phyloP scores from a whole-genome alignment of 768 basidiomycete genomes.

The Naematelia encephala region DNA sequence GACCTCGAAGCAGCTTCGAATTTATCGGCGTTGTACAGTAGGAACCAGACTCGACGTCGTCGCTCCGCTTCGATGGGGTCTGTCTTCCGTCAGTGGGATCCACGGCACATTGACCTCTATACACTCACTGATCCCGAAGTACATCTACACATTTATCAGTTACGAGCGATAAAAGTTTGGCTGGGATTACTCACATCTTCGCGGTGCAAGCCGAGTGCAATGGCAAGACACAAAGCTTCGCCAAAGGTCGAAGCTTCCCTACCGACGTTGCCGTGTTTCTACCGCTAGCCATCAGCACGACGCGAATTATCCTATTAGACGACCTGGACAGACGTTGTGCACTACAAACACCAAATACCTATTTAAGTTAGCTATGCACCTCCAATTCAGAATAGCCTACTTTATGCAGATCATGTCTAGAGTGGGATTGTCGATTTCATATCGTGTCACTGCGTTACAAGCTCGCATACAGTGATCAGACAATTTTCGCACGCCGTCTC shows the following conservation, averaged over 20 bases:
- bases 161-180: too few species aligned
- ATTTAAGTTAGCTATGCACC: neutral
- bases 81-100: neutral
- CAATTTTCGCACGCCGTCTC: conserved; percentile 19
- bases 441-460: conserved; percentile 13
- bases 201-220: conserved; percentile 10
- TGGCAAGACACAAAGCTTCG: conserved; percentile 5
- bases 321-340: conserved; percentile 8
- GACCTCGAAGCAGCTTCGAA: conserved; percentile 21
- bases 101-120: neutral
- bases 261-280: conserved; percentile 12
- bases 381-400: too few species aligned
- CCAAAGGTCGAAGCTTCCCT: conserved; percentile 10
- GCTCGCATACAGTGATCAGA: conserved; percentile 29
- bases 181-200: conserved; percentile 9
- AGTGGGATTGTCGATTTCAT: conserved; percentile 17
- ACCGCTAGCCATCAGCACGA: neutral
- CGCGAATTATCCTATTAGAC: neutral
- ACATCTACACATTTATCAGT: neutral
- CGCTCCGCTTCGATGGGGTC: conserved; percentile 33
- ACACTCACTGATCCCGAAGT: neutral
- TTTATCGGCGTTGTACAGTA: conserved; percentile 34
- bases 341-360: conserved; percentile 10
- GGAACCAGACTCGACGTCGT: conserved; percentile 24
- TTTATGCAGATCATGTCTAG: conserved; percentile 27